phyloP scores from a whole-genome alignment of 257 asterid species.

The Solanum arcanum region DNA sequence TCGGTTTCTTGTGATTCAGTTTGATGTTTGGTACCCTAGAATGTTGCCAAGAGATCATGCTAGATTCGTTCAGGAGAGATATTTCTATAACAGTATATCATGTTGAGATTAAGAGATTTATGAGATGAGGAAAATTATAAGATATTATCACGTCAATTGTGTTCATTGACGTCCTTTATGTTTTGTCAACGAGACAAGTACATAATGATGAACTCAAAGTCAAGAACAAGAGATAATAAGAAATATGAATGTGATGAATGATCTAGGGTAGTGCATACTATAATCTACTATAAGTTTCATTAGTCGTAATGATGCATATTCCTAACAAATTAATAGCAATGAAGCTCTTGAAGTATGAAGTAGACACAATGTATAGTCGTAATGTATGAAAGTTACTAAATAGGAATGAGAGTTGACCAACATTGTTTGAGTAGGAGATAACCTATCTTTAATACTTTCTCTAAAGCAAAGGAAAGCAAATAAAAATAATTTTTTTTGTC shows the following conservation, averaged over 20 bases:
- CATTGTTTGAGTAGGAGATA: not conserved
- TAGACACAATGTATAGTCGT: not conserved
- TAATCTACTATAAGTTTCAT: not conserved
- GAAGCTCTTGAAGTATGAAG: not conserved
- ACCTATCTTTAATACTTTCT: not conserved
- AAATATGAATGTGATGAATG: not conserved
- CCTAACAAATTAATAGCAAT: not conserved
- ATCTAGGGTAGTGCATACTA: not conserved
- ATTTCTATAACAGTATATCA: not conserved
- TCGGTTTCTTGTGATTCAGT: not conserved
- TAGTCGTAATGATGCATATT: no score
- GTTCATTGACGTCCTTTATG: not conserved
- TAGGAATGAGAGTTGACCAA: not conserved
- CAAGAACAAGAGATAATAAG: not conserved
- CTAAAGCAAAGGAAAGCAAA: not conserved
- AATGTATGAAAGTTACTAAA: not conserved
- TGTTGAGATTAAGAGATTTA: not conserved
- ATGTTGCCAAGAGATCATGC: not conserved
- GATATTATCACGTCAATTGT: not conserved
- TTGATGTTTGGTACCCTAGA: not conserved
- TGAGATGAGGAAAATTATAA: not conserved
- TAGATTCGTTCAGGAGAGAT: not conserved
- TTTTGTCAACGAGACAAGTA: not conserved
- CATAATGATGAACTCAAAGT: not conserved
- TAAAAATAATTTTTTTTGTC: not conserved